Percentiles rank a stretch among this genome's conserved stretches.
phyloP scores from a whole-genome alignment of 78 protist genomes.

The Dictyostelium intermedium region DNA sequence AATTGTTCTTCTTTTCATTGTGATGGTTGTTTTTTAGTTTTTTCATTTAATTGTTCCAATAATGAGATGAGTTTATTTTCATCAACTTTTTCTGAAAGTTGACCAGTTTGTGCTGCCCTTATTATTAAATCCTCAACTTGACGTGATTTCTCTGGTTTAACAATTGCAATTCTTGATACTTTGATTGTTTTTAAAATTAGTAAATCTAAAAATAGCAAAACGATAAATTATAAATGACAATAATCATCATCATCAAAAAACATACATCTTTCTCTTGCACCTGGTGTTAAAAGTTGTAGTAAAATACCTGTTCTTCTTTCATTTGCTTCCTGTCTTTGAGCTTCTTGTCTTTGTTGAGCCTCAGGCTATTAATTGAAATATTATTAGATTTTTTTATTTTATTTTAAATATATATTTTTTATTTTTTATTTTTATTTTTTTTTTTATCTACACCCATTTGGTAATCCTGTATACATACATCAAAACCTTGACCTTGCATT shows the following conservation, averaged over 20 bases:
- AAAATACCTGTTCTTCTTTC: slow-evolving; percentile 57
- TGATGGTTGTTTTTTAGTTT: slow-evolving; percentile 47
- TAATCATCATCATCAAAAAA: background rate
- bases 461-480: background rate
- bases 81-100: slow-evolving; percentile 34
- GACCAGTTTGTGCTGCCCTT: slow-evolving; percentile 74
- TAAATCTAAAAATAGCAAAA: background rate
- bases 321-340: slow-evolving; percentile 67
- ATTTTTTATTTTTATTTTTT: too few relatives aligned
- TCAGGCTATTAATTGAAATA: slow-evolving; percentile 23
- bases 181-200: background rate
- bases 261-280: slow-evolving; percentile 81
- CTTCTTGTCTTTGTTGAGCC: slow-evolving; percentile 29
- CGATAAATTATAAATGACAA: background rate
- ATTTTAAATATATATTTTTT: too few relatives aligned
- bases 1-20: slow-evolving; percentile 9
- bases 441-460: background rate
- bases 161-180: slow-evolving; percentile 79
- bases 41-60: slow-evolving; percentile 55
- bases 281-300: slow-evolving; percentile 44
- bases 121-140: slow-evolving; percentile 63
- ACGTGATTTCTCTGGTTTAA: slow-evolving; percentile 76
- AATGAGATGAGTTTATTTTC: slow-evolving; percentile 65
- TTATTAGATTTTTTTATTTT: background rate
- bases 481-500: slow-evolving; percentile 8